Percentiles rank a stretch among this genome's conserved stretches.
Evolutionary conservation across 192 early-diverging fungal species (phyloP).

Genomic region (Backusella luteola): DNA sequence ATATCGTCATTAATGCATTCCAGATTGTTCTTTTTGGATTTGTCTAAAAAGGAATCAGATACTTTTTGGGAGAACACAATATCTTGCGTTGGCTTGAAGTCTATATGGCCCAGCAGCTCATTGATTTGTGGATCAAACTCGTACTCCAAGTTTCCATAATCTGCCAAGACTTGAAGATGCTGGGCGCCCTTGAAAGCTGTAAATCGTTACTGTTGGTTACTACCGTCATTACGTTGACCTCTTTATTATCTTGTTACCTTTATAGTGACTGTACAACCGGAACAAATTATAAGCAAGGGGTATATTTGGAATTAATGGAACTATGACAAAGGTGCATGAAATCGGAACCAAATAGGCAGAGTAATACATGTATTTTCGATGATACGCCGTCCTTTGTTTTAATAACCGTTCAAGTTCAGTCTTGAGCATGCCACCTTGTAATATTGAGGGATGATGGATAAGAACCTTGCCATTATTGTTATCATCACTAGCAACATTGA

Average conservation of each 20-base stretch:
- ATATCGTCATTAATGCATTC: constrained; percentile 21
- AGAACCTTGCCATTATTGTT: not conserved
- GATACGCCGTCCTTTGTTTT: constrained; percentile 58
- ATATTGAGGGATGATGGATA: constrained; percentile 41
- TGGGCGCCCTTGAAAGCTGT: constrained; percentile 36
- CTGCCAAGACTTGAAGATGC: constrained; percentile 18
- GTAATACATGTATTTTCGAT: constrained; percentile 67
- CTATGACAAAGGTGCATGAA: constrained; percentile 64
- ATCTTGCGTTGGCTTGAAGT: constrained; percentile 3
- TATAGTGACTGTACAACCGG: constrained; percentile 78
- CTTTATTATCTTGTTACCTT: constrained; percentile 46
- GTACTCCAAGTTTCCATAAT: constrained; percentile 9
- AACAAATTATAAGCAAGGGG: constrained; percentile 78
- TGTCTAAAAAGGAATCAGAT: not conserved
- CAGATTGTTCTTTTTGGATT: constrained; percentile 11
- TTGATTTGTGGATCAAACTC: not conserved
- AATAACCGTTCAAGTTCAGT: constrained; percentile 47
- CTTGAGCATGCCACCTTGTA: constrained; percentile 43
- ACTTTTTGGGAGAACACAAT: constrained; percentile 25
- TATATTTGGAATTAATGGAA: constrained; percentile 76
- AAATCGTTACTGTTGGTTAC: not conserved
- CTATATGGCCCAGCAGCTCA: not conserved
- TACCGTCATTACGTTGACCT: not conserved
- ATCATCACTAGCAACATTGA: not conserved
- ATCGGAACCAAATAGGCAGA: constrained; percentile 68